These are phyloP conservation scores for Cunninghamia lanceolata DNA, from an alignment of 75 land plant species.

Conservation along the genomic window DNA sequence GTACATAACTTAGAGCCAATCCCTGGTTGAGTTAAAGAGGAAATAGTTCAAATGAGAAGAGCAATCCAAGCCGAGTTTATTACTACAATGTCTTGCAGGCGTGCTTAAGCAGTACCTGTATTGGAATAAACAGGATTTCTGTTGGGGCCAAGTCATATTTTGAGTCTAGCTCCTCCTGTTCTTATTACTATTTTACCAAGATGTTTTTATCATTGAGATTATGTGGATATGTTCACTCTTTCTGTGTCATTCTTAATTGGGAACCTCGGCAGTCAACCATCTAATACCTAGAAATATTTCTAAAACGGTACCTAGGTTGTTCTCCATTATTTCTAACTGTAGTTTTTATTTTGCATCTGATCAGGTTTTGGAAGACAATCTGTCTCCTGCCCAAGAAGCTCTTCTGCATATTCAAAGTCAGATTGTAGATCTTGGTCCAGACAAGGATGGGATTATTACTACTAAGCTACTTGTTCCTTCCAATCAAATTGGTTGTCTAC, in stretches of 20 bases:
- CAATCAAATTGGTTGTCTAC: slow-evolving; percentile 65
- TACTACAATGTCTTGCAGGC: not conserved
- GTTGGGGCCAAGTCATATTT: not conserved
- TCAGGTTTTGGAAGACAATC: slow-evolving; percentile 81
- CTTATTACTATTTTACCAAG: not conserved
- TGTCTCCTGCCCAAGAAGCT: slow-evolving; percentile 96
- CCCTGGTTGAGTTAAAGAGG: not conserved
- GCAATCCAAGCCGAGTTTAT: not conserved
- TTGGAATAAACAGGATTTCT: not conserved
- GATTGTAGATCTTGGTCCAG: slow-evolving; percentile 67
- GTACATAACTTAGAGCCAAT: not conserved
- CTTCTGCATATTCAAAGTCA: slow-evolving; percentile 79
- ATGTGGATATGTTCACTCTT: not conserved
- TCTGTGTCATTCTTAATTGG: not conserved
- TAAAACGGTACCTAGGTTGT: not conserved
- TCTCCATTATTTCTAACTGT: slow-evolving; percentile 1
- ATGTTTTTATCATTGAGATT: not conserved
- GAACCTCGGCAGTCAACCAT: not conserved
- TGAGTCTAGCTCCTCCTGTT: not conserved
- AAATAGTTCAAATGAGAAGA: not conserved
- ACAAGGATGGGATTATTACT: slow-evolving; percentile 64
- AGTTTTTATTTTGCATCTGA: slow-evolving; percentile 3
- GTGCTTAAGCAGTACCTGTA: not conserved
- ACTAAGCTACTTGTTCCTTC: slow-evolving; percentile 73
- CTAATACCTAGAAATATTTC: not conserved